These are phyloP conservation scores for Spiraea crenata DNA, from an alignment of 331 rosid species.

Conservation along the genomic window DNA sequence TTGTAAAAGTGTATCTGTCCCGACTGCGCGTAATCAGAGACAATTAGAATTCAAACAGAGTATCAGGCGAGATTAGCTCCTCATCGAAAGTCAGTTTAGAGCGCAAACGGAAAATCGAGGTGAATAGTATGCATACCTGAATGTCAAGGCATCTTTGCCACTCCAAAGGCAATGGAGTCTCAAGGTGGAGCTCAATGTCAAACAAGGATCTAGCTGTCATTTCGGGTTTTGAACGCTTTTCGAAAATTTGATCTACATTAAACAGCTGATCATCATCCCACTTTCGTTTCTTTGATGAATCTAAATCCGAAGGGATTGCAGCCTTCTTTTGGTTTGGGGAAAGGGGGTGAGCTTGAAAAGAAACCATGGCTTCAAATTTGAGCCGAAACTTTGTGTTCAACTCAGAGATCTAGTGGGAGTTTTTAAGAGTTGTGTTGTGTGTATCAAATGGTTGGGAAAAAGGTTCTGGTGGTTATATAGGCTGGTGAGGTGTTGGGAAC, in stretches of 20 bases:
- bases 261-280: slow-evolving; percentile 44
- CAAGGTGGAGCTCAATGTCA: slow-evolving; percentile 51
- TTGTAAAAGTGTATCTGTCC: slow-evolving; percentile 71
- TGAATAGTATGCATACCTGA: slow-evolving; percentile 42
- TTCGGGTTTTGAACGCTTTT: slow-evolving; percentile 35
- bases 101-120: too few relatives aligned
- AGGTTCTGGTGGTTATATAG: slow-evolving; percentile 56
- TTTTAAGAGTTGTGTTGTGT: neutral
- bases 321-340: slow-evolving; percentile 43
- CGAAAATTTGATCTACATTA: slow-evolving; percentile 27
- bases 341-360: slow-evolving; percentile 51
- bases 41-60: neutral
- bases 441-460: slow-evolving; percentile 24
- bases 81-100: too few relatives aligned
- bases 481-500: slow-evolving; percentile 31
- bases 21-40: slow-evolving; percentile 42
- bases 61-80: too few relatives aligned
- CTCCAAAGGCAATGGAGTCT: slow-evolving; percentile 63
- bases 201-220: slow-evolving; percentile 32
- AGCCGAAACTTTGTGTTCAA: neutral
- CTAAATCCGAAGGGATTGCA: slow-evolving; percentile 36
- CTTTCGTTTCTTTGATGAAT: slow-evolving; percentile 70
- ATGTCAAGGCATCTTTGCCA: slow-evolving; percentile 76
- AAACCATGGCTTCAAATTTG: slow-evolving; percentile 39
- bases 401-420: neutral